Conservation (phyloP, 805 yeast species). For the Saccharomycopsis sp. region DNA sequence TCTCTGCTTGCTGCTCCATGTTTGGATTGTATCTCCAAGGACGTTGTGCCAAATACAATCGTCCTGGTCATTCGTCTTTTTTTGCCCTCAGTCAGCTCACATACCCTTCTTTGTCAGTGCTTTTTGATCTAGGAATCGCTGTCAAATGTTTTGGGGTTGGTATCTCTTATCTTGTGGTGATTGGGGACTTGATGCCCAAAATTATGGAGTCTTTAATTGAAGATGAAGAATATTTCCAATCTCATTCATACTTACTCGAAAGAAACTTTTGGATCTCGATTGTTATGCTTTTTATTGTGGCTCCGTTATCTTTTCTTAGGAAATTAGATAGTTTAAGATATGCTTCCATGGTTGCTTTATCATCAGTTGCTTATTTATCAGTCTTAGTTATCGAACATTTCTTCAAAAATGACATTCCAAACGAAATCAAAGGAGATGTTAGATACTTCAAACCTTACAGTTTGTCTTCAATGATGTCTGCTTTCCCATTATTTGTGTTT, state of each 20-base stretch:
- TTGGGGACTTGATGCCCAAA: conserved; percentile 62
- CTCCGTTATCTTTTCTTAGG: conserved; percentile 57
- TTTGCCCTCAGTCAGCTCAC: conserved; percentile 52
- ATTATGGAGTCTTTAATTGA: conserved; percentile 28
- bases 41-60: conserved; percentile 40
- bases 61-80: conserved; percentile 50
- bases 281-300: conserved; percentile 36
- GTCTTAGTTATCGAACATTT: conserved; percentile 67
- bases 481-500: conserved; percentile 87
- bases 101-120: conserved; percentile 47
- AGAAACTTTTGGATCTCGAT: conserved; percentile 54
- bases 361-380: conserved; percentile 70
- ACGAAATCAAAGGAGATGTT: conserved; percentile 37
- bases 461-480: conserved; percentile 42
- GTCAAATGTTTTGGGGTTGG: conserved; percentile 67
- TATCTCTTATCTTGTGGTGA: conserved; percentile 54
- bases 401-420: conserved; percentile 42
- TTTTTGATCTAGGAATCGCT: conserved; percentile 60
- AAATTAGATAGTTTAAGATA: conserved; percentile 75
- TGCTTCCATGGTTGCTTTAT: conserved; percentile 74
- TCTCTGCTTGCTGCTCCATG: conserved; percentile 38
- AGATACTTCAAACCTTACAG: conserved; percentile 37
- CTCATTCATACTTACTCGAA: conserved; percentile 23
- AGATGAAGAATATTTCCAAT: conserved; percentile 17
- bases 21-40: conserved; percentile 58